Evolutionary conservation across 139 green algal genomes (phyloP).

Genomic region (Coccomyxa sp.): DNA sequence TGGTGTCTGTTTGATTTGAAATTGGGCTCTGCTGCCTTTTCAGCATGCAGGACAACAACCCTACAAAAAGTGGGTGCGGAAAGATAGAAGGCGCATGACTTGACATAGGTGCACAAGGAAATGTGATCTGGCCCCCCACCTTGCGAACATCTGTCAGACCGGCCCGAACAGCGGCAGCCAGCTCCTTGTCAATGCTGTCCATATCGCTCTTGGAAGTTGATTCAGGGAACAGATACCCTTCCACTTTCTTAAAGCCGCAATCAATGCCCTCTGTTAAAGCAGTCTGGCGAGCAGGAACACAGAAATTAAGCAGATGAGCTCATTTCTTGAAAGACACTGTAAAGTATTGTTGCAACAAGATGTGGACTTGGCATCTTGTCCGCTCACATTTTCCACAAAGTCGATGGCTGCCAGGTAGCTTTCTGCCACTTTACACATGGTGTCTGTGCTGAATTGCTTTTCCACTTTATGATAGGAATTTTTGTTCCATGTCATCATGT

Average conservation of each 20-base stretch:
- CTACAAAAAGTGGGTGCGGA: too few relatives aligned
- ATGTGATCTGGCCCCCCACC: neutral
- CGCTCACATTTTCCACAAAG: slow-evolving; percentile 10
- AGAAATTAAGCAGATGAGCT: neutral
- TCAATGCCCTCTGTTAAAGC: slow-evolving; percentile 44
- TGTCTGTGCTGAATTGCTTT: slow-evolving; percentile 40
- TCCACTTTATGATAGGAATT: slow-evolving; percentile 50
- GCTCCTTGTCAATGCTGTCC: slow-evolving; percentile 42
- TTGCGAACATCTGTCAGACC: slow-evolving; percentile 35
- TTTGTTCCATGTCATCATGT: slow-evolving; percentile 57
- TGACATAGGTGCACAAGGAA: too few relatives aligned
- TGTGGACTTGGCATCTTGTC: neutral
- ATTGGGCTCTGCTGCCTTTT: neutral
- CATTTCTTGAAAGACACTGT: neutral
- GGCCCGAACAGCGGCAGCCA: slow-evolving; percentile 13
- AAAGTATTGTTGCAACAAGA: neutral
- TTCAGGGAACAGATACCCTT: slow-evolving; percentile 51
- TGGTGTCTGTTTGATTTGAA: neutral
- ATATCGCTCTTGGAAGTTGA: slow-evolving; percentile 1
- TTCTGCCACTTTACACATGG: slow-evolving; percentile 37
- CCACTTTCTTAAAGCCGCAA: slow-evolving; percentile 41
- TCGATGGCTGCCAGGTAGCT: slow-evolving; percentile 45
- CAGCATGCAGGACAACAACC: neutral
- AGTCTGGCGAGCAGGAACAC: slow-evolving; percentile 15
- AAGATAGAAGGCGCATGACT: too few relatives aligned